Base-by-base conservation (phyloP, 1,139 yeast genomes). In the Pichia sp. region DNA sequence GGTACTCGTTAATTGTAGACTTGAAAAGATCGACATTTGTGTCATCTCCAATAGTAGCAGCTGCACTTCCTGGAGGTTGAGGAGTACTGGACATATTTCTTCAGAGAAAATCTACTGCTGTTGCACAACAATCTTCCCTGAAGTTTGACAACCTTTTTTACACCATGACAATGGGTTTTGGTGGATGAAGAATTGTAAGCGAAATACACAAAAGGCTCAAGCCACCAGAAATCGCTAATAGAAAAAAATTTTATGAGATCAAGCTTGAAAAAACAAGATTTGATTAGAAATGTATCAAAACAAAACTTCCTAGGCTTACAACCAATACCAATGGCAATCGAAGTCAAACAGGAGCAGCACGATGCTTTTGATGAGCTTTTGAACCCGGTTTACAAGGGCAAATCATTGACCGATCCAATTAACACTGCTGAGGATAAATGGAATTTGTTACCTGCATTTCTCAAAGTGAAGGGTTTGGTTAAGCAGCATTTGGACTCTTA, bases 401-500 rank as follows among this genome's bases (percentile, higher is more conserved):
- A 86, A 62, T 72, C 73, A 42, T 63, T 89, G 46, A 77, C 95
- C 2, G 99, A 91, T 65, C 85, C 84, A 51, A 82, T 91, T 60
- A 78, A 78, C 54, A 86, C 96, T 0, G 95, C 94, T 12, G 74
- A 83, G 56, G 99, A 91, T 63, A 91, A 91, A 63, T 91, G 99
- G 99, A 83, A 91, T 54, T 69, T 91, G 42, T 66, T 91, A 35
- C 99, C 99, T 0, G 98, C 98, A 0, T 91, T 91, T 58, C 68
- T 91, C 47, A 88, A 88, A 58, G 96, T 93, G 35, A 91, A 91
- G 61, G 99, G 99, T 40, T 69, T 91, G 39, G 97, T 91, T 36
- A 91, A 93, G 57, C 99, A 91, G 66, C 98, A 91, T 68, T 69
- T 93, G 58, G 98, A 91, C 58, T 91, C 98, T 15, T 91, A 88